Conservation (phyloP, 768 basidiomycete species). For the Strobilomyces dryophilus region DNA sequence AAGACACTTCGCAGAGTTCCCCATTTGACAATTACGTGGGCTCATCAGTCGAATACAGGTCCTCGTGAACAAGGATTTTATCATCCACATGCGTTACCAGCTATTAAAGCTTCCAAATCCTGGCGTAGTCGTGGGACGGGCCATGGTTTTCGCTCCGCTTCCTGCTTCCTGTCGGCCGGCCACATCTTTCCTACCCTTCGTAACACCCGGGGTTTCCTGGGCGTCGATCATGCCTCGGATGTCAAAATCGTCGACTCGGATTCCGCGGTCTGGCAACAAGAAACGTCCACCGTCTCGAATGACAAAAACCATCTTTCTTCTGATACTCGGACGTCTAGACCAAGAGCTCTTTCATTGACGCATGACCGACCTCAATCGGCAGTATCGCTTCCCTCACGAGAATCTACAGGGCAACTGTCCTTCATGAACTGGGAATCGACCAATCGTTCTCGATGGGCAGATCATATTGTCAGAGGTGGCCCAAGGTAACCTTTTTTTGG, state of each 20-base stretch:
- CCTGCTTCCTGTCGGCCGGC: slow-evolving; percentile 16
- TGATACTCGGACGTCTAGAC: slow-evolving; percentile 14
- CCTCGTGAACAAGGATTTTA: slow-evolving; percentile 16
- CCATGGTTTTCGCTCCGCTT: slow-evolving; percentile 8
- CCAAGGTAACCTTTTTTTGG: slow-evolving; percentile 10
- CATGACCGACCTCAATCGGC: slow-evolving; percentile 20
- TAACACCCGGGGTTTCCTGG: background rate
- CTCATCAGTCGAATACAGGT: slow-evolving; percentile 50
- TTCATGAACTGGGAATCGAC: slow-evolving; percentile 25
- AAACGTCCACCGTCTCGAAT: background rate
- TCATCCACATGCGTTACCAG: slow-evolving; percentile 9
- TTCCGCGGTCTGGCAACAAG: slow-evolving; percentile 15
- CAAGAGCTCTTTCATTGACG: slow-evolving; percentile 29
- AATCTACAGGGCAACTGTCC: slow-evolving; percentile 28
- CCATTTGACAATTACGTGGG: slow-evolving; percentile 75
- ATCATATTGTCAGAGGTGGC: slow-evolving; percentile 8
- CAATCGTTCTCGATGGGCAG: slow-evolving; percentile 20
- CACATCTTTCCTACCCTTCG: slow-evolving; percentile 13
- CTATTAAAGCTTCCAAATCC: slow-evolving; percentile 5
- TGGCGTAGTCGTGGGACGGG: slow-evolving; percentile 18
- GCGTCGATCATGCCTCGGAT: background rate
- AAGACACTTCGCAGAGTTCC: slow-evolving; percentile 70
- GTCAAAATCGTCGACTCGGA: background rate
- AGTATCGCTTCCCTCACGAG: slow-evolving; percentile 19
- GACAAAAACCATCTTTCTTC: slow-evolving; percentile 2